A percentile compares a stretch with the other conserved stretches of the same genome.
phyloP scores from a whole-genome alignment of 2,329 filamentous ascomycete species.

The Trichoderma pleuroti region DNA sequence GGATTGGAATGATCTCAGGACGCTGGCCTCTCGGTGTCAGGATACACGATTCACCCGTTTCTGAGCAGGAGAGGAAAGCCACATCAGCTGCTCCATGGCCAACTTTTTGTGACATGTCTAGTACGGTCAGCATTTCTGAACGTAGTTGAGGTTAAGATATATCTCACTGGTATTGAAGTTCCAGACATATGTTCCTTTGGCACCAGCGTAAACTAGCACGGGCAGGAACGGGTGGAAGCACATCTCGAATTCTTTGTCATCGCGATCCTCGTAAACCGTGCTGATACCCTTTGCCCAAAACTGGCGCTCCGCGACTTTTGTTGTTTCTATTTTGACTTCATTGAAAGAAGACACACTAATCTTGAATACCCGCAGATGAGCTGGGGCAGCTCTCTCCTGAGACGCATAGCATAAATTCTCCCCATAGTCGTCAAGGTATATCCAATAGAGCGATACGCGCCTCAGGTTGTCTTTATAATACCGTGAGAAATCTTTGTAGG shows the following conservation, averaged over 20 bases:
- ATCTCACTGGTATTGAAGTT: neutral
- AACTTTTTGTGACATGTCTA: neutral
- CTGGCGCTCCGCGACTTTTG: neutral
- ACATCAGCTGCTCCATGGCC: neutral
- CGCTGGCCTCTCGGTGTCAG: neutral
- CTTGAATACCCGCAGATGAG: neutral
- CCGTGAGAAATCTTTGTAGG: neutral
- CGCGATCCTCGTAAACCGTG: neutral
- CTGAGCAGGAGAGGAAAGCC: neutral
- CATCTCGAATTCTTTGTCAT: neutral
- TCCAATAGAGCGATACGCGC: neutral
- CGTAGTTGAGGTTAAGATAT: neutral
- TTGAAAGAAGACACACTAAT: neutral
- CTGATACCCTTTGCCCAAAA: neutral
- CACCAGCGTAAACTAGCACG: neutral
- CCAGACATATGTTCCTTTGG: neutral
- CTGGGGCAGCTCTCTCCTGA: neutral
- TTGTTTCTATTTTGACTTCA: neutral
- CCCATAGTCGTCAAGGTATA: neutral
- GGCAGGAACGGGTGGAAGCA: neutral
- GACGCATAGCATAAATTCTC: neutral
- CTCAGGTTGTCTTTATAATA: neutral
- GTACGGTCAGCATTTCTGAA: neutral
- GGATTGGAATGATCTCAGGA: neutral
- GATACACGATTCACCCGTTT: neutral